Percentiles rank a stretch among this genome's conserved stretches.
Evolutionary conservation across 331 rosid species (phyloP).

Genomic region (Cydonia oblonga): DNA sequence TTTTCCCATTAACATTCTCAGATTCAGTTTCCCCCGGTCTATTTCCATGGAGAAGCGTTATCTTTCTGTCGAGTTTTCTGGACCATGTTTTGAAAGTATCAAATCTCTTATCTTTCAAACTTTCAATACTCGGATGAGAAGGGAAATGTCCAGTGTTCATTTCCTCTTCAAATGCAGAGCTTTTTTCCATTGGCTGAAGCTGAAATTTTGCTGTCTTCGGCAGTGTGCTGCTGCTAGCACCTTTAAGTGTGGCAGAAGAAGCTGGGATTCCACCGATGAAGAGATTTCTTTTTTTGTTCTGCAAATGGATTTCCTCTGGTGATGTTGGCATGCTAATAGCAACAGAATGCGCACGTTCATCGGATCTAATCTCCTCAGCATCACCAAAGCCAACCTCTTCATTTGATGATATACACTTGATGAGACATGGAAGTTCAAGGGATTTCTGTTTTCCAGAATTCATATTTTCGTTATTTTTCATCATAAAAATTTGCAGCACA

Average conservation of each 20-base stretch:
- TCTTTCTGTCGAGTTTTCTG: constrained; percentile 56
- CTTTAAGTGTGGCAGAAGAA: neutral
- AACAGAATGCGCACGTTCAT: constrained; percentile 37
- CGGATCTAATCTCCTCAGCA: constrained; percentile 2
- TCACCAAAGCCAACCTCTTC: constrained; percentile 48
- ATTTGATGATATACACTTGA: constrained; percentile 38
- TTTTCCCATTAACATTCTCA: constrained; percentile 14
- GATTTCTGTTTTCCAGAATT: constrained; percentile 18
- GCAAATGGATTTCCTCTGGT: constrained; percentile 19
- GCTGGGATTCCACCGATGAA: constrained; percentile 14
- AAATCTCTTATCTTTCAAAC: constrained; percentile 50
- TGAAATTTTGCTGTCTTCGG: constrained; percentile 29
- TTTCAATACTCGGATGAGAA: constrained; percentile 21
- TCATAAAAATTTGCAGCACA: constrained; percentile 10
- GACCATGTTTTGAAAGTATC: constrained; percentile 86
- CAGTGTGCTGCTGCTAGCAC: constrained; percentile 10
- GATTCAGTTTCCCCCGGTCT: constrained; percentile 4
- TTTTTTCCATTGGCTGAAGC: constrained; percentile 60
- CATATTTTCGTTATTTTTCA: constrained; percentile 23
- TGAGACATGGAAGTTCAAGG: constrained; percentile 50
- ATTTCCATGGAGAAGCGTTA: constrained; percentile 52
- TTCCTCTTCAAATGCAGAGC: neutral
- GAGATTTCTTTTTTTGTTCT: constrained; percentile 17
- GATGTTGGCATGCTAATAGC: constrained; percentile 70
- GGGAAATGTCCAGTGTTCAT: neutral